These are phyloP conservation scores for Vanilla planifolia DNA, from an alignment of 106 monocot genomes.

Conservation along the genomic window DNA sequence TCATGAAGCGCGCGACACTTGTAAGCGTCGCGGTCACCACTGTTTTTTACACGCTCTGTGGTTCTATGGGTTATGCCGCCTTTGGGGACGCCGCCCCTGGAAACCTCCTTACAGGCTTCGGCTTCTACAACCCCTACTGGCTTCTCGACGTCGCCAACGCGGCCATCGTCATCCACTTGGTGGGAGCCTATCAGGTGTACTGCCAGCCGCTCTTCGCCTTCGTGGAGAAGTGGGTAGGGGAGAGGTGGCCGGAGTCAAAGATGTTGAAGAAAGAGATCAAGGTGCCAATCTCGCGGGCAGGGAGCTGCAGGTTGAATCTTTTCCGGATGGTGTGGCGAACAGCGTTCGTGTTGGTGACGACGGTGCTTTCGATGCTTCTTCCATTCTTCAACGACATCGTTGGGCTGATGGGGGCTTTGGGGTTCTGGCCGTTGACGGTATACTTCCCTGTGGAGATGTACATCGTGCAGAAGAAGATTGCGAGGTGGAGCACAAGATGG, in stretches of 20 bases:
- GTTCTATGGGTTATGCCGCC: conserved; percentile 24
- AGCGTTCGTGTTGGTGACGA: conserved; percentile 4
- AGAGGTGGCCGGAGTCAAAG: conserved; percentile 16
- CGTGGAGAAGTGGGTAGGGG: conserved; percentile 44
- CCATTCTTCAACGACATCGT: conserved; percentile 78
- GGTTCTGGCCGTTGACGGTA: conserved; percentile 69
- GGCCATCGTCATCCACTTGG: conserved; percentile 65
- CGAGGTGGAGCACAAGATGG: conserved; percentile 53
- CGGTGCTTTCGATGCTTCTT: conserved; percentile 47
- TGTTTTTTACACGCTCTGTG: conserved; percentile 13
- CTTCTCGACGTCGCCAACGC: conserved; percentile 72
- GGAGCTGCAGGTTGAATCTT: conserved; percentile 3
- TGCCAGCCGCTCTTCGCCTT: conserved; percentile 81
- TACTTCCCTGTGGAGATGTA: conserved; percentile 79
- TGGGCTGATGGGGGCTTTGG: conserved; percentile 53
- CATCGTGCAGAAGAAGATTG: conserved; percentile 41
- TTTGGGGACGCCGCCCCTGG: conserved; percentile 45
- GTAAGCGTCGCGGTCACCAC: conserved; percentile 21
- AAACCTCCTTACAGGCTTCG: conserved; percentile 59
- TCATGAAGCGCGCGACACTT: conserved; percentile 26
- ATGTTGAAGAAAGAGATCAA: conserved; percentile 10
- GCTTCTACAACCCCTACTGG: conserved; percentile 83
- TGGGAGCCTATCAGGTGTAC: conserved; percentile 84
- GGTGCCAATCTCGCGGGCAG: neutral
- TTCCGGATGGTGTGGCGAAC: conserved; percentile 5